Conservation (phyloP, 352 stramenopile genomes). For the Phytophthora agathidicida region DNA sequence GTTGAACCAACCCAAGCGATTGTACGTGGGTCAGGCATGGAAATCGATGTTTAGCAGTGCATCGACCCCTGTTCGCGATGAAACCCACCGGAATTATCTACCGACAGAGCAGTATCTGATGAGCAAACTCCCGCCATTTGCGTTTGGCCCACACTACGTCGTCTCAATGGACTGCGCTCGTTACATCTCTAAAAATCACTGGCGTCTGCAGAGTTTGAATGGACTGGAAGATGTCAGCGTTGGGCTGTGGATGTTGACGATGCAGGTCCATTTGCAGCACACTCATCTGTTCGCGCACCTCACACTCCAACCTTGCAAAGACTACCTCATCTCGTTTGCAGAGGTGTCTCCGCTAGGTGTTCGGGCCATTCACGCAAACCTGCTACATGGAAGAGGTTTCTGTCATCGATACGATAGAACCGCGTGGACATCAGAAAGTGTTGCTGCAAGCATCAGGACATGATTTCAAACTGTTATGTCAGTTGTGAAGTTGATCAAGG, state of each 20-base stretch:
- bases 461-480: no score
- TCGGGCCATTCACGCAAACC: constrained; percentile 6
- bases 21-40: constrained; percentile 17
- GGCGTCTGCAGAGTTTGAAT: constrained; percentile 30
- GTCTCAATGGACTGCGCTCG: constrained; percentile 50
- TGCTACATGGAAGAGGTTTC: not conserved
- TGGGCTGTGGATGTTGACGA: constrained; percentile 51
- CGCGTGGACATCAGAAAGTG: no score
- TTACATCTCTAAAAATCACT: constrained; percentile 44
- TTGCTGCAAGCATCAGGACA: no score
- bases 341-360: constrained; percentile 8
- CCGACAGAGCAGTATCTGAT: constrained; percentile 25
- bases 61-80: constrained; percentile 15
- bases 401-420: constrained; percentile 3
- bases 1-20: not conserved
- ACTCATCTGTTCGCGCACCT: not conserved
- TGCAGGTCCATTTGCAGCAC: constrained; percentile 46
- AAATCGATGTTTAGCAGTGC: not conserved
- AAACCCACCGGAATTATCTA: not conserved
- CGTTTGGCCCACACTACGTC: constrained; percentile 41
- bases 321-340: constrained; percentile 2
- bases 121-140: constrained; percentile 30
- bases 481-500: no score
- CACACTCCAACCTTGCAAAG: not conserved
- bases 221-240: constrained; percentile 62